Evolutionary conservation across 202 grass and related monocot genomes (phyloP), one percentile per base, ranked within the genome.

Genomic region (Schoenoplectus triqueter): DNA sequence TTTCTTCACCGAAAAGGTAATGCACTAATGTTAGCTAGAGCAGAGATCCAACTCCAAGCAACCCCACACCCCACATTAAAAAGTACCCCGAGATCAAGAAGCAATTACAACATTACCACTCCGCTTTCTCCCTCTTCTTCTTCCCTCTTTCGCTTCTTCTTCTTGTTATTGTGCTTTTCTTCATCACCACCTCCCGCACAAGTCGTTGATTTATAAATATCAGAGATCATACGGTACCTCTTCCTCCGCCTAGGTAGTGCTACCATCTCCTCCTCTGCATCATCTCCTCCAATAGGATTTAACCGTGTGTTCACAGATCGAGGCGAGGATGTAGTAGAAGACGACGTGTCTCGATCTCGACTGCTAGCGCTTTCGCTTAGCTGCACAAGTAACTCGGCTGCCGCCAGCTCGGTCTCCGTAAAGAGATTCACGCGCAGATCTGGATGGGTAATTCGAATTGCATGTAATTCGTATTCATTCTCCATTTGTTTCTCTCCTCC

Each of bases 341-440:
- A 10, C 0, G 68, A 83, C 10, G 78, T 64, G 39, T 82, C 91
- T 5, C 49, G 66, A 46, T 84, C 91, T 5, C 49, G 51, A 1
- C 8, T 66, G 14, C 82, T 73, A 3, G 7, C 5, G 66, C 87
- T 76, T 63, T 40, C 83, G 52, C 91, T 92, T 65, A 93, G 88
- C 69, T 97, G 94, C 77, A 97, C 85, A n/a, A 97, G 91, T 4
- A 83, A 86, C 78, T 91, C 88, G 3, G 89, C 89, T 51, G 85
- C 91, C 13, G 78, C 91, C 40, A 97, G 79, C 82, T 97, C 94
- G 2, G 84, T 66, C 51, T 84, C 86, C 39, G 94, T 90, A 82
- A 93, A 92, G 66, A 87, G 20, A 5, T 65, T 82, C 1, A 76
- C 70, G 47, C 66, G 60, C 77, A 65, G 46, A 80, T 80, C 64